These are phyloP conservation scores for Saccharata proteae DNA, from an alignment of 2,329 filamentous ascomycete genomes.

Conservation along the genomic window DNA sequence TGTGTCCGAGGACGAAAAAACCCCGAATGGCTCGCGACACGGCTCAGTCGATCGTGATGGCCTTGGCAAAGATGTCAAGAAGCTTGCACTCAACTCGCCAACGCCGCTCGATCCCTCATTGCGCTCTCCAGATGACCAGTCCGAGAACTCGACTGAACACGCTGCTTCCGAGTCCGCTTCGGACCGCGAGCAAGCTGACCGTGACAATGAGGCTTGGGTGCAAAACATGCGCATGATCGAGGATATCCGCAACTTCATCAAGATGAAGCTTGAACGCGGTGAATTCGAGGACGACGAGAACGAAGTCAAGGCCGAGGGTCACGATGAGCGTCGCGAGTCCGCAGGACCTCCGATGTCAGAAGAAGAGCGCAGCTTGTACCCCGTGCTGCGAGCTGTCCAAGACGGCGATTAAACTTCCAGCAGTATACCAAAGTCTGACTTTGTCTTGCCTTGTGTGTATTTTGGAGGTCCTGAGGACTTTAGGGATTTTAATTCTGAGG, in stretches of 20 bases:
- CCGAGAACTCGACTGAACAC: conserved; percentile 22
- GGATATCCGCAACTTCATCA: conserved; percentile 44
- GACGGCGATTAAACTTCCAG: conserved; percentile 23
- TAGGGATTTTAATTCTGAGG: too few relatives aligned
- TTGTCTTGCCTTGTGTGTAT: too few relatives aligned
- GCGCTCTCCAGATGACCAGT: conserved; percentile 26
- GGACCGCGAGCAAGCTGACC: conserved; percentile 7
- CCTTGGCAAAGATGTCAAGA: conserved; percentile 26
- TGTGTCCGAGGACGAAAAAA: conserved; percentile 23
- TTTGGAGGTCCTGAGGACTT: too few relatives aligned
- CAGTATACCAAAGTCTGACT: too few relatives aligned
- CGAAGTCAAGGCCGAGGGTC: conserved; percentile 7
- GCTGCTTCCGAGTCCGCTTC: conserved; percentile 12
- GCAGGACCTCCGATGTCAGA: conserved; percentile 20
- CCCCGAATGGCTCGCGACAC: conserved; percentile 20
- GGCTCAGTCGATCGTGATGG: conserved; percentile 21
- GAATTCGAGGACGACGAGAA: conserved; percentile 34
- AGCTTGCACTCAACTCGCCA: conserved; percentile 26
- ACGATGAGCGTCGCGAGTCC: conserved; percentile 13
- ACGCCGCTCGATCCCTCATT: conserved; percentile 25
- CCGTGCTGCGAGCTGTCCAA: conserved; percentile 27
- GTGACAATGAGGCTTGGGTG: conserved; percentile 41
- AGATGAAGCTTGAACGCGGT: conserved; percentile 40
- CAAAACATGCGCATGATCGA: conserved; percentile 54
- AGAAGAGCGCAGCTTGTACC: conserved; percentile 28